A percentile compares a stretch with the other conserved stretches of the same genome.
Evolutionary conservation across 2,329 filamentous ascomycete species (phyloP).

Genomic region (Neonectria punicea): DNA sequence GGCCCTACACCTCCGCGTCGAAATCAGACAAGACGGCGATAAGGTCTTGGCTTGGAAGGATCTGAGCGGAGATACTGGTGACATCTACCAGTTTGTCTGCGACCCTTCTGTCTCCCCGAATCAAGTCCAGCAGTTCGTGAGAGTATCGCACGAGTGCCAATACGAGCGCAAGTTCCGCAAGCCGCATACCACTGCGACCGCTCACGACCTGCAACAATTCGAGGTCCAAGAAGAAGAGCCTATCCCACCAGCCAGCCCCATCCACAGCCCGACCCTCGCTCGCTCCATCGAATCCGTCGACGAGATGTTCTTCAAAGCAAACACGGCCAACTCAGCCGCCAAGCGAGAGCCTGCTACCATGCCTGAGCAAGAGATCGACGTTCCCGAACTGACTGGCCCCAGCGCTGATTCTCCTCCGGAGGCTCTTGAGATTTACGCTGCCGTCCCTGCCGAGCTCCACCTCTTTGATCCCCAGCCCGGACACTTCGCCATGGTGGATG

Average conservation of each 20-base stretch:
- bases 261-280: constrained; percentile 66
- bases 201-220: constrained; percentile 84
- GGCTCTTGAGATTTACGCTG: constrained; percentile 76
- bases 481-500: constrained; percentile 84
- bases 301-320: constrained; percentile 63
- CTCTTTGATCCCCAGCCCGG: constrained; percentile 91
- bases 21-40: constrained; percentile 81
- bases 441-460: constrained; percentile 86
- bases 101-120: constrained; percentile 76
- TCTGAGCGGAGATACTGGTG: constrained; percentile 89
- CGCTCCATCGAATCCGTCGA: constrained; percentile 67
- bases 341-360: constrained; percentile 54
- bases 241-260: constrained; percentile 71
- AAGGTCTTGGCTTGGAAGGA: constrained; percentile 95
- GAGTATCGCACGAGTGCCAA: constrained; percentile 89
- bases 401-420: constrained; percentile 64
- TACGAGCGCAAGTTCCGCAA: constrained; percentile 96
- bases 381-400: constrained; percentile 35
- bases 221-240: constrained; percentile 75
- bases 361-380: constrained; percentile 47
- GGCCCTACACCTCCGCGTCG: constrained; percentile 85
- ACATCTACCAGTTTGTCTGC: constrained; percentile 98
- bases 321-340: constrained; percentile 57
- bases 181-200: constrained; percentile 81
- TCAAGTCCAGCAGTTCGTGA: constrained; percentile 83